phyloP scores from a whole-genome alignment of 2,329 filamentous ascomycete genomes.

The Dryadomyces sulphureus region DNA sequence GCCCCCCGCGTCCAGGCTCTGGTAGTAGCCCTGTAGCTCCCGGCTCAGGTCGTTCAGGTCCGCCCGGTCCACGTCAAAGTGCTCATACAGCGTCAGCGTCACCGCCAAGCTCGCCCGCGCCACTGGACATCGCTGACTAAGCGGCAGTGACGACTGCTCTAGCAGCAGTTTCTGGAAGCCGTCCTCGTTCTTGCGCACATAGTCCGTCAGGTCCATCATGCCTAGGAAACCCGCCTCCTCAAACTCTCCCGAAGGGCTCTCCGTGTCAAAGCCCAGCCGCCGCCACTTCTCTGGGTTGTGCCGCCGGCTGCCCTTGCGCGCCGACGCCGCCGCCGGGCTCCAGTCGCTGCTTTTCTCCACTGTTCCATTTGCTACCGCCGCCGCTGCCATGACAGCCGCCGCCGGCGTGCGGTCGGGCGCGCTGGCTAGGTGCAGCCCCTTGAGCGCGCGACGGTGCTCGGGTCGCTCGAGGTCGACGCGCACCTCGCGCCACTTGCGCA shows the following conservation, averaged over 20 bases:
- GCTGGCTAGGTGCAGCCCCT: slow-evolving; percentile 72
- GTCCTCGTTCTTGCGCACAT: slow-evolving; percentile 81
- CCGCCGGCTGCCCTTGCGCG: slow-evolving; percentile 48
- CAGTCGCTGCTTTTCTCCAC: slow-evolving; percentile 7
- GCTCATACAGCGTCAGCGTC: slow-evolving; percentile 80
- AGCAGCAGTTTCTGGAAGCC: slow-evolving; percentile 82
- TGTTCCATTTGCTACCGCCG: slow-evolving; percentile 19
- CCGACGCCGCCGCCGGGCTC: not conserved
- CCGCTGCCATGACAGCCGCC: slow-evolving; percentile 9
- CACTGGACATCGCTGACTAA: slow-evolving; percentile 67
- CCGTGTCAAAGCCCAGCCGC: slow-evolving; percentile 77
- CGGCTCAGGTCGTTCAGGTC: slow-evolving; percentile 61
- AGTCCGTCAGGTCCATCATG: slow-evolving; percentile 96
- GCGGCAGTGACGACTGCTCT: slow-evolving; percentile 66
- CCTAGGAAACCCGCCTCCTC: slow-evolving; percentile 75
- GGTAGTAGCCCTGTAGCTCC: slow-evolving; percentile 44
- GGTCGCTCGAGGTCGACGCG: slow-evolving; percentile 71
- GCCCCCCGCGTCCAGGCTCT: slow-evolving; percentile 45
- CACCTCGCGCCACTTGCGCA: slow-evolving; percentile 80
- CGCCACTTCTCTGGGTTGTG: slow-evolving; percentile 90
- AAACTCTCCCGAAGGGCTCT: slow-evolving; percentile 78
- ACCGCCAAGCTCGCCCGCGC: slow-evolving; percentile 76
- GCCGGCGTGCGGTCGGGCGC: slow-evolving; percentile 42
- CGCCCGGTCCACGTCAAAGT: slow-evolving; percentile 82
- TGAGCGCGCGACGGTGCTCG: slow-evolving; percentile 77